phyloP scores from a whole-genome alignment of 768 basidiomycete species.

The Serendipita sp. region DNA sequence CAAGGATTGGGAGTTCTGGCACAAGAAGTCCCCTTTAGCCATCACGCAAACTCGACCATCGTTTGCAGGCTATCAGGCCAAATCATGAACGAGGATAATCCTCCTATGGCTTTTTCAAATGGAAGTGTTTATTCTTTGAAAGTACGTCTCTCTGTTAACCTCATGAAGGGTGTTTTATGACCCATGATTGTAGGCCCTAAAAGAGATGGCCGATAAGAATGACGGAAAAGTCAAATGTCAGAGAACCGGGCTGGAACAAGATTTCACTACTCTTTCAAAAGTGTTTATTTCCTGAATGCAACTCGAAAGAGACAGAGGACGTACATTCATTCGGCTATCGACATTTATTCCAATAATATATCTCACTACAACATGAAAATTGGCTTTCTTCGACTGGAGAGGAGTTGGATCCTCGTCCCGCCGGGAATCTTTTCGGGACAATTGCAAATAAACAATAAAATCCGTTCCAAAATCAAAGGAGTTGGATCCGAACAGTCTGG shows the following conservation, averaged over 20 bases:
- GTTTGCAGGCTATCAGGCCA: constrained; percentile 82
- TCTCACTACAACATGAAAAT: too few species aligned
- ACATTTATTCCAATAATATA: too few species aligned
- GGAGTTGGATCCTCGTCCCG: too few species aligned
- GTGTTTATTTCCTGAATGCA: constrained; percentile 64
- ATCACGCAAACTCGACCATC: constrained; percentile 90
- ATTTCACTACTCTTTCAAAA: constrained; percentile 55
- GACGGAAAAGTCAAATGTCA: constrained; percentile 75
- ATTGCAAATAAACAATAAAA: too few species aligned
- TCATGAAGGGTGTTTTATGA: not conserved
- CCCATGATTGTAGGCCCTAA: constrained; percentile 36
- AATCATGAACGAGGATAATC: constrained; percentile 90
- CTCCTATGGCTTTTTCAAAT: constrained; percentile 80
- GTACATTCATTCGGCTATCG: too few species aligned
- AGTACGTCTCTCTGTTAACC: constrained; percentile 27
- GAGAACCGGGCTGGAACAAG: constrained; percentile 44
- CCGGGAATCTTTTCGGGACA: too few species aligned
- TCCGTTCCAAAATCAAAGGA: too few species aligned
- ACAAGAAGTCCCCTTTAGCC: constrained; percentile 74
- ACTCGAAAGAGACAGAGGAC: too few species aligned
- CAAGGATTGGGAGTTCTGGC: constrained; percentile 60
- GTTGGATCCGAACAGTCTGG: too few species aligned
- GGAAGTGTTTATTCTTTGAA: constrained; percentile 89
- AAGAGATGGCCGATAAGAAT: constrained; percentile 73
- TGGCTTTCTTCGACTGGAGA: too few species aligned